Evolutionary conservation across 257 asterid genomes (phyloP).

Genomic region (Gynochthodes officinalis): DNA sequence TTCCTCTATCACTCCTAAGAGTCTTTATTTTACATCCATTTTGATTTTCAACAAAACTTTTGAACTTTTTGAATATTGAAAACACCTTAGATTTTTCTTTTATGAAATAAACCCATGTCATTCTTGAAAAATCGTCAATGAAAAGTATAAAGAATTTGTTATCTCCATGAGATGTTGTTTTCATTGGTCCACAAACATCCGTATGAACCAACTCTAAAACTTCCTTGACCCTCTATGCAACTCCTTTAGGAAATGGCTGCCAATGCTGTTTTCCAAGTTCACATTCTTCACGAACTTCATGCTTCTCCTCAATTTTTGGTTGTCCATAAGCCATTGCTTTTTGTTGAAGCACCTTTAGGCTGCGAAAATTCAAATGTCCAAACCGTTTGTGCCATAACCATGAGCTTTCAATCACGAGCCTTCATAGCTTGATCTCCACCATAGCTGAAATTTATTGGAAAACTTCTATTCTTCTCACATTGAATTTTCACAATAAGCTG

Average conservation of each 20-base stretch:
- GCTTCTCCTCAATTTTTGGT: too few species aligned
- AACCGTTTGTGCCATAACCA: constrained; percentile 10
- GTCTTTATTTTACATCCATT: not conserved
- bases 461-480: not conserved
- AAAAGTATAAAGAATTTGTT: too few species aligned
- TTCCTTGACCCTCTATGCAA: too few species aligned
- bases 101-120: constrained; percentile 10
- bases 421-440: not conserved
- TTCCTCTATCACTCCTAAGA: constrained; percentile 7
- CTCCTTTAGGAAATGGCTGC: too few species aligned
- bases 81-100: constrained; percentile 5
- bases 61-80: not conserved
- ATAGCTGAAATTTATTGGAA: not conserved
- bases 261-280: too few species aligned
- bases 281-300: too few species aligned
- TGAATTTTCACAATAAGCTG: not conserved
- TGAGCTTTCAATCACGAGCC: not conserved
- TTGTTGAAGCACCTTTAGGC: constrained; percentile 10
- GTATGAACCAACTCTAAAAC: too few species aligned
- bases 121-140: too few species aligned
- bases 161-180: too few species aligned
- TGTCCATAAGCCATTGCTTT: constrained; percentile 1
- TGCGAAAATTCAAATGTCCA: constrained; percentile 9
- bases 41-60: constrained; percentile 2
- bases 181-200: too few species aligned